These are phyloP conservation scores for Sclerotinia subarctica DNA, from an alignment of 2,329 filamentous ascomycete species.

Conservation along the genomic window DNA sequence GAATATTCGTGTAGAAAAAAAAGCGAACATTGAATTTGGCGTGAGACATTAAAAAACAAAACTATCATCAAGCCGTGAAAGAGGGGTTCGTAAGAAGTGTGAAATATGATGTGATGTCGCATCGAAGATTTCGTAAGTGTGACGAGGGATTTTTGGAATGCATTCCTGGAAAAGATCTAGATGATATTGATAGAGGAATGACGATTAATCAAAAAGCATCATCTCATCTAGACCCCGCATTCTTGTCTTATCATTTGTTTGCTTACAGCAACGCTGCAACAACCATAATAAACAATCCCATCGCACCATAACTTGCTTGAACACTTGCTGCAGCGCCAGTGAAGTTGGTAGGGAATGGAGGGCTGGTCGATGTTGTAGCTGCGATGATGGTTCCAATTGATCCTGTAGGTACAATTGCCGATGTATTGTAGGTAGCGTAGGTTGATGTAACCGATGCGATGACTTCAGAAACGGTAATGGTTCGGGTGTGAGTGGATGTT, in stretches of 20 bases:
- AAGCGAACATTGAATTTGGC: neutral
- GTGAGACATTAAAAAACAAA: constrained; percentile 1
- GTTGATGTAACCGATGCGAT: constrained; percentile 12
- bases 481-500: constrained; percentile 11
- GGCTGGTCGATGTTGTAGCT: neutral
- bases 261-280: constrained; percentile 13
- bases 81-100: neutral
- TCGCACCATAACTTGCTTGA: constrained; percentile 5
- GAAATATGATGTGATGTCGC: constrained; percentile 13
- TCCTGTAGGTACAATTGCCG: neutral
- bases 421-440: constrained; percentile 8
- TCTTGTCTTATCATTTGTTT: constrained; percentile 13
- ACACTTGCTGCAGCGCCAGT: neutral
- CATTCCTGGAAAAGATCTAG: constrained; percentile 15
- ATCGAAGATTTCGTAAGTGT: constrained; percentile 12
- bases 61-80: constrained; percentile 17
- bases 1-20: constrained; percentile 14
- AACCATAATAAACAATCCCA: constrained; percentile 17
- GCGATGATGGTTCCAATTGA: constrained; percentile 1
- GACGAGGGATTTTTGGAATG: neutral
- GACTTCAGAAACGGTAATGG: constrained; percentile 17
- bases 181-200: neutral
- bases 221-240: constrained; percentile 4
- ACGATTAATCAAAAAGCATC: neutral
- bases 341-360: neutral